Evolutionary conservation across 169 alveolate species (phyloP), one percentile per base, ranked within the genome.

Genomic region (Perkinsus olseni): DNA sequence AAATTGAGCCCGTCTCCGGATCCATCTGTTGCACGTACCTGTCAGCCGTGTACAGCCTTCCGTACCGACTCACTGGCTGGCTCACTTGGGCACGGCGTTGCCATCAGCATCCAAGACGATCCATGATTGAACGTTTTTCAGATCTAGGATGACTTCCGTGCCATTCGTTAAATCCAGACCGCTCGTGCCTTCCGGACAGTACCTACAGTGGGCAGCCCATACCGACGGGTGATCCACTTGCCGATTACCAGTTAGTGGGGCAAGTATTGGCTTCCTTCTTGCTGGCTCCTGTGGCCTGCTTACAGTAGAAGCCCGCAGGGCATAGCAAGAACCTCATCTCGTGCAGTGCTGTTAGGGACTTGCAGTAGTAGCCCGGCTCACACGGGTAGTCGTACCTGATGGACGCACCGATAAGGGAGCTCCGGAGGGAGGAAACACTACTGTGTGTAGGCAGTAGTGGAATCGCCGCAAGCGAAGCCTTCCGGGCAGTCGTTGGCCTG

Each of bases 361-460:
- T 51, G 74, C 93, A 91, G 93, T 91, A 91, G 74, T 91, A 91
- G 17, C 93, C 93, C 38, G 93, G 82, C 39, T 91, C 93, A 45
- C 93, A 91, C 39, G 93, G 93, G 74, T 39, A 91, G 74, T 91
- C 93, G 74, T 51, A 62, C 31, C 82, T 62, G n/a, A n/a, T n/a
- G n/a, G n/a, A n/a, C n/a, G n/a, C n/a, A n/a, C n/a, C n/a, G 37
- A 62, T 62, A 13, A 13, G 34, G 31, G 4, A 13, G 17, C 1
- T 13, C 82, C 1, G 82, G 4, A 21, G 82, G 31, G 31, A 24
- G 1, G 1, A 13, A 62, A 21, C 82, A 62, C 34, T 62, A 62
- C 82, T 28, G 82, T 21, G 93, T 91, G n/a, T 91, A 91, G n/a
- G 48, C 38, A 21, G 93, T 91, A 0, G 93, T 91, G 10, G 93